A percentile compares a stretch with the other conserved stretches of the same genome.
Evolutionary conservation across 2,329 filamentous ascomycete species (phyloP).

Genomic region (Alternaria triticimaculans): DNA sequence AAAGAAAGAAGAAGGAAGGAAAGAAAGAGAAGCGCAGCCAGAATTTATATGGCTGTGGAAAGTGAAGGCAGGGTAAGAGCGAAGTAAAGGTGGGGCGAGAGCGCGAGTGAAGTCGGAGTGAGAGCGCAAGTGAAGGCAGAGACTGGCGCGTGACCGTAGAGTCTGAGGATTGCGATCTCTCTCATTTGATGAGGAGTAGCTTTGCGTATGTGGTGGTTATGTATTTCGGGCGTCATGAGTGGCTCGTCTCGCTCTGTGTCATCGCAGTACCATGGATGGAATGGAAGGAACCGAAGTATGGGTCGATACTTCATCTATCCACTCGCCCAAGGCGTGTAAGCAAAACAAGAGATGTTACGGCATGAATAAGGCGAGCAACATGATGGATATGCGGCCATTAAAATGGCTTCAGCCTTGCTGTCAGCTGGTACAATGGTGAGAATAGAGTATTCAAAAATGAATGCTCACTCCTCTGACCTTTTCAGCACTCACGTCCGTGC

Average conservation of each 20-base stretch:
- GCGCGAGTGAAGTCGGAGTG: neutral
- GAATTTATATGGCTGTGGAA: neutral
- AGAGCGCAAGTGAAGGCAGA: neutral
- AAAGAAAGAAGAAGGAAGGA: neutral
- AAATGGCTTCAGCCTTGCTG: neutral
- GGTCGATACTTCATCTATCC: neutral
- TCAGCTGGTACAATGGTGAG: neutral
- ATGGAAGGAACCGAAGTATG: neutral
- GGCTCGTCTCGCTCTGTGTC: no score
- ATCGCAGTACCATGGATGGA: no score
- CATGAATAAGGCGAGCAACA: neutral
- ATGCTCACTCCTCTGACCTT: neutral
- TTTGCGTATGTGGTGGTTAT: no score
- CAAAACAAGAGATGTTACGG: neutral
- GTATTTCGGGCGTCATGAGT: no score
- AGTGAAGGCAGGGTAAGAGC: neutral
- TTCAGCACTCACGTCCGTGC: neutral
- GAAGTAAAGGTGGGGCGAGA: neutral
- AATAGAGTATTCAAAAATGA: neutral
- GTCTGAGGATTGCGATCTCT: no score
- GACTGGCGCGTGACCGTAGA: neutral
- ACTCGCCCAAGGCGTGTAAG: neutral
- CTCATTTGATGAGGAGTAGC: no score
- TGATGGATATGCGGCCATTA: neutral
- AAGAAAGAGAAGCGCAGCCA: neutral